Percentiles rank a stretch among this genome's conserved stretches.
These are phyloP conservation scores for Arthrocladium fulminans DNA, from an alignment of 2,329 filamentous ascomycete species.

Conservation along the genomic window DNA sequence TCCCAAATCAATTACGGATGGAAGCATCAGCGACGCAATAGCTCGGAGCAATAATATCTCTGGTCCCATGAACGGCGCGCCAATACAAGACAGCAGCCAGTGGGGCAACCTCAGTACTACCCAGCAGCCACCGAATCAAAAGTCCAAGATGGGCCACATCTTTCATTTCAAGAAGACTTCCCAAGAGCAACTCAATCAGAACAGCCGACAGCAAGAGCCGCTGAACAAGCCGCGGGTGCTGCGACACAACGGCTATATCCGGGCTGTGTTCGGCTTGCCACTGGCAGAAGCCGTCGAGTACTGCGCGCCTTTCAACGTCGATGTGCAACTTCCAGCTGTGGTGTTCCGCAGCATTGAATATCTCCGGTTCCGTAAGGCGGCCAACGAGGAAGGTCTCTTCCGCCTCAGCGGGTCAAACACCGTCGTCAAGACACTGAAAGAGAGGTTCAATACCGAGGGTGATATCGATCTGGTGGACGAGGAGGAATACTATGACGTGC, in stretches of 20 bases:
- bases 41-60: conserved; percentile 55
- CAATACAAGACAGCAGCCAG: conserved; percentile 71
- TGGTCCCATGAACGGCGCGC: conserved; percentile 69
- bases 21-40: conserved; percentile 17
- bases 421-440: conserved; percentile 80
- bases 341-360: conserved; percentile 95
- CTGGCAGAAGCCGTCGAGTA: conserved; percentile 78
- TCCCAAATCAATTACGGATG: conserved; percentile 26
- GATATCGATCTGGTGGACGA: conserved; percentile 80
- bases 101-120: conserved; percentile 66
- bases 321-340: conserved; percentile 75
- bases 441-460: conserved; percentile 87
- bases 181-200: conserved; percentile 13
- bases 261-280: conserved; percentile 74
- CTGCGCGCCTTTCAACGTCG: conserved; percentile 62
- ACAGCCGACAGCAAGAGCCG: background rate
- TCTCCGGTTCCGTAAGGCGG: conserved; percentile 70
- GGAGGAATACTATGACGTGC: conserved; percentile 84
- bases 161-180: conserved; percentile 21
- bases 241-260: conserved; percentile 29
- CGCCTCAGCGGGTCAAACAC: conserved; percentile 93
- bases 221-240: conserved; percentile 2
- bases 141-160: conserved; percentile 18
- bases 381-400: conserved; percentile 89
- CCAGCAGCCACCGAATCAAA: conserved; percentile 5